Conservation (phyloP, 2,329 filamentous ascomycete genomes). For the Fusarium miscanthi region DNA sequence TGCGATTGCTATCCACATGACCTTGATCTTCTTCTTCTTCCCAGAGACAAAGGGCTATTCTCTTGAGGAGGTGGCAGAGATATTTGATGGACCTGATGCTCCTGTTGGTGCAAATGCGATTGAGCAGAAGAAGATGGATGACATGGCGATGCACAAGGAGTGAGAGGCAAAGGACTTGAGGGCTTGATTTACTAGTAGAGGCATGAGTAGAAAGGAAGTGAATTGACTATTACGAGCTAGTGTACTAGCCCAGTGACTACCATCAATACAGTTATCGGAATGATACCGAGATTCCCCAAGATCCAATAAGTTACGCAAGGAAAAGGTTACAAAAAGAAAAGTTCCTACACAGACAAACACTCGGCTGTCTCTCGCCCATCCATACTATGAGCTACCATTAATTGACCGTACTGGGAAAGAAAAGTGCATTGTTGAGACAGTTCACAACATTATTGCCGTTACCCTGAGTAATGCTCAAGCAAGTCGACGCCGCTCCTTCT, state of each 20-base stretch:
- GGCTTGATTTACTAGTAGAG: background rate
- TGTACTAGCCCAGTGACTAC: background rate
- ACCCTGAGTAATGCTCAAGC: no score
- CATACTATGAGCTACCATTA: no score
- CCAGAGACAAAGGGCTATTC: conserved; percentile 40
- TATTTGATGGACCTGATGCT: conserved; percentile 40
- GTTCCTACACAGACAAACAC: no score
- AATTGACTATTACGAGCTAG: background rate
- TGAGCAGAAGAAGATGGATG: conserved; percentile 26
- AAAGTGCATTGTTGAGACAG: no score
- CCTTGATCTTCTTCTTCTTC: conserved; percentile 46
- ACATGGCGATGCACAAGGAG: conserved; percentile 2
- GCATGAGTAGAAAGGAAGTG: background rate
- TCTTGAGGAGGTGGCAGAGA: conserved; percentile 40
- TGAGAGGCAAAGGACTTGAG: background rate
- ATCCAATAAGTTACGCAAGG: no score
- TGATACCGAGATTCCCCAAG: no score
- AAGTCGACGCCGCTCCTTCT: no score
- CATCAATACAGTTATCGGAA: no score
- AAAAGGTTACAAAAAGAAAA: no score
- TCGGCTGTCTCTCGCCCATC: no score
- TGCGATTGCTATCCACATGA: conserved; percentile 36
- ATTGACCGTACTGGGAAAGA: no score
- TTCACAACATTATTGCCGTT: no score
- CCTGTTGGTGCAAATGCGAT: conserved; percentile 34